phyloP scores from a whole-genome alignment of 140 eudicot genomes.

The Cichorium intybus region DNA sequence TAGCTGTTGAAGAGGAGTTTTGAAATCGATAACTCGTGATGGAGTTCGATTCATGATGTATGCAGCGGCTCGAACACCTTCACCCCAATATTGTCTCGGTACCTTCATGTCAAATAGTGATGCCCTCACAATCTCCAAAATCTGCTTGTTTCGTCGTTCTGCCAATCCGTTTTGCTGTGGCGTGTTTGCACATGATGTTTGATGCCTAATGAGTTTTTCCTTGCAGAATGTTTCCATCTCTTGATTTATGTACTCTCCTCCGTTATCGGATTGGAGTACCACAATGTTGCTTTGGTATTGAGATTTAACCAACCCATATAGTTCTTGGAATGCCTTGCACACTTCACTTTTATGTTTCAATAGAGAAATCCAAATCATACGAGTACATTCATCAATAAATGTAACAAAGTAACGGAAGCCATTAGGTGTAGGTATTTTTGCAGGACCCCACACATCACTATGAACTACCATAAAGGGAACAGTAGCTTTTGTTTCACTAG shows the following conservation, averaged over 20 bases:
- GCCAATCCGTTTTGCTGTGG: not conserved
- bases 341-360: not conserved
- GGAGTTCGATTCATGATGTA: constrained; percentile 3
- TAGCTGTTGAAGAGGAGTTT: constrained; percentile 9
- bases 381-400: constrained; percentile 11
- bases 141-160: no score
- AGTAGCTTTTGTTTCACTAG: not conserved
- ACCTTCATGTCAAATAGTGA: constrained; percentile 5
- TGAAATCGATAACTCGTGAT: constrained; percentile 3
- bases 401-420: constrained; percentile 11
- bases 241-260: not conserved
- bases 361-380: constrained; percentile 10
- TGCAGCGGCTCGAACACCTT: not conserved
- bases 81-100: constrained; percentile 6
- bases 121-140: not conserved
- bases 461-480: constrained; percentile 6
- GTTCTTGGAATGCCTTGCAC: constrained; percentile 2
- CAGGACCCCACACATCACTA: constrained; percentile 8
- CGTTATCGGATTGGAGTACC: not conserved
- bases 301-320: not conserved
- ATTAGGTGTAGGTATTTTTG: not conserved
- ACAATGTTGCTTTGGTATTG: not conserved
- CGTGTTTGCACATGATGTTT: not conserved
- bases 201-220: not conserved
- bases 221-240: not conserved